Evolutionary conservation across 2,329 filamentous ascomycete genomes (phyloP).

Genomic region (Lasiodiplodia sp.): DNA sequence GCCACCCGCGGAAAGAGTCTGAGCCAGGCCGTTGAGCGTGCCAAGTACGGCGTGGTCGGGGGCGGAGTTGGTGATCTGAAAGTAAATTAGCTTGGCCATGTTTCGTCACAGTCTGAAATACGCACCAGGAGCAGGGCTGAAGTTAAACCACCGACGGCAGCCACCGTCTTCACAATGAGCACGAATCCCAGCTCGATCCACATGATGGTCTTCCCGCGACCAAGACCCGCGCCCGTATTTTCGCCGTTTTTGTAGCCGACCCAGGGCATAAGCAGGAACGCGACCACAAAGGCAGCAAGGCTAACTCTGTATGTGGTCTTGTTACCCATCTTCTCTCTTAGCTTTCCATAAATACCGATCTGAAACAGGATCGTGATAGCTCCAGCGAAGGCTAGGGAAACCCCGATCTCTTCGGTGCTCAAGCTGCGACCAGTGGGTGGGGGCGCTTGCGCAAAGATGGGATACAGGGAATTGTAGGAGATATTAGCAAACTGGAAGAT

Average conservation of each 20-base stretch:
- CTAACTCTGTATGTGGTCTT: constrained; percentile 82
- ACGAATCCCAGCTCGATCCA: constrained; percentile 82
- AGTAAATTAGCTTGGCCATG: constrained; percentile 9
- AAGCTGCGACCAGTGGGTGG: constrained; percentile 80
- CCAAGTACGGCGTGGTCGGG: constrained; percentile 86
- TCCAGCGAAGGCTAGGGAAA: constrained; percentile 85
- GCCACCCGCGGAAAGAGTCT: constrained; percentile 90
- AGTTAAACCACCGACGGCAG: constrained; percentile 86
- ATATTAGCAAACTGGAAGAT: constrained; percentile 95
- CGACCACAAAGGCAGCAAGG: constrained; percentile 78
- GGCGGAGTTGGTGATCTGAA: constrained; percentile 89
- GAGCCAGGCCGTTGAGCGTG: constrained; percentile 89
- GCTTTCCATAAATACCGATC: constrained; percentile 78
- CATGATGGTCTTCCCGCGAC: constrained; percentile 72
- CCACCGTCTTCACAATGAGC: constrained; percentile 87
- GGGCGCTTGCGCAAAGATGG: constrained; percentile 82
- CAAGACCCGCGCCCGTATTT: constrained; percentile 55
- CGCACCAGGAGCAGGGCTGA: constrained; percentile 85
- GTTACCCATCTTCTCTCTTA: constrained; percentile 84
- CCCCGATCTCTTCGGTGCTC: constrained; percentile 79
- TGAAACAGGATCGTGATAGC: constrained; percentile 89
- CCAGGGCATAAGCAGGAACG: constrained; percentile 88
- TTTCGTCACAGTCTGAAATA: constrained; percentile 31
- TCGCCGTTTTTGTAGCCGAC: constrained; percentile 76
- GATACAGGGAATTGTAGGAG: constrained; percentile 93